Conservation (phyloP, 805 yeast species). For the Wickerhamiella musiphila region DNA sequence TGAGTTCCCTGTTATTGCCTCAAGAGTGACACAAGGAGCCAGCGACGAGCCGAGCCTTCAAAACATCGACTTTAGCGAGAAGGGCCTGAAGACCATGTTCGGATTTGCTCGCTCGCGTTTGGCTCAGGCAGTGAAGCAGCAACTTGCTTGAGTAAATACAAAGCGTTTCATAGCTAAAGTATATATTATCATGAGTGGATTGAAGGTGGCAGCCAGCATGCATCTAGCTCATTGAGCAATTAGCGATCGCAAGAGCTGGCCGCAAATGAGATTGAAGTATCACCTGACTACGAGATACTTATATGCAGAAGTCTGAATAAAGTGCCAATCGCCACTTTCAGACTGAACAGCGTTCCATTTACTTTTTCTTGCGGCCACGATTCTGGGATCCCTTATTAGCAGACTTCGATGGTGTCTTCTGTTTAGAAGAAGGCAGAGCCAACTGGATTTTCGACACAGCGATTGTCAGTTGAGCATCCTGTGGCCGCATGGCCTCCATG, state of each 20-base stretch:
- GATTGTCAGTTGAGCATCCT: slow-evolving; percentile 6
- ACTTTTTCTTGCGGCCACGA: slow-evolving; percentile 7
- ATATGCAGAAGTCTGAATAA: too few species aligned
- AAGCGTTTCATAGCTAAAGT: too few species aligned
- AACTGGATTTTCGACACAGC: slow-evolving; percentile 7
- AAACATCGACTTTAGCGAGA: slow-evolving; percentile 26
- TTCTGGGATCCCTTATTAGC: slow-evolving; percentile 1
- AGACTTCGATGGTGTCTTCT: background rate
- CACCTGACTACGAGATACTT: too few species aligned
- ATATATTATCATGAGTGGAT: too few species aligned
- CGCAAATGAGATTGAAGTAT: too few species aligned
- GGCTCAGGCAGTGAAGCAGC: slow-evolving; percentile 33
- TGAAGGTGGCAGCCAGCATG: too few species aligned
- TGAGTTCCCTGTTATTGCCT: slow-evolving; percentile 70
- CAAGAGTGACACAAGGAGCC: slow-evolving; percentile 84
- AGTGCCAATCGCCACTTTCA: too few species aligned
- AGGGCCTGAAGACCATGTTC: slow-evolving; percentile 57
- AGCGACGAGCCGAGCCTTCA: slow-evolving; percentile 36
- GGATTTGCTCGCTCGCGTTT: slow-evolving; percentile 69
- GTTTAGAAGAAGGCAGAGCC: background rate
- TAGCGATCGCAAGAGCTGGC: too few species aligned
- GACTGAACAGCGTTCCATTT: background rate
- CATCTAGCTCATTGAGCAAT: too few species aligned
- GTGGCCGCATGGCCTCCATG: slow-evolving; percentile 4
- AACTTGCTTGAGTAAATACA: slow-evolving; percentile 5